Evolutionary conservation across 2,329 filamentous ascomycete genomes (phyloP).

Genomic region (Ceratocystis huliohia): DNA sequence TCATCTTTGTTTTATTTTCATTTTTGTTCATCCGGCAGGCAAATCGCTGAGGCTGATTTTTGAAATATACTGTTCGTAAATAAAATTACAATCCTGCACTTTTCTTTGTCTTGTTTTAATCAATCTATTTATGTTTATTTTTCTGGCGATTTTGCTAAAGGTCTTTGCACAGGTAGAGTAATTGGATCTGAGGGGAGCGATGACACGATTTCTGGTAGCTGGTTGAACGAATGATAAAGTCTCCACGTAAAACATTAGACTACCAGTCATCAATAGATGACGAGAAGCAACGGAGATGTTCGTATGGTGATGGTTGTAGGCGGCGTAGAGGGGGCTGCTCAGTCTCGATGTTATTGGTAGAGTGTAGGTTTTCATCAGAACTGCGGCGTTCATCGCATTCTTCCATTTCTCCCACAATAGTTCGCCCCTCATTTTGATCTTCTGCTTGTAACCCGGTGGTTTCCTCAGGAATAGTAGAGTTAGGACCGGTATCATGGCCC

Average conservation of each 20-base stretch:
- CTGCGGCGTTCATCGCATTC: background rate
- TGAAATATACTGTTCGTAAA: constrained; percentile 7
- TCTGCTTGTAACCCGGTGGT: background rate
- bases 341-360: background rate
- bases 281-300: background rate
- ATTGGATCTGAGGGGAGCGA: too few species aligned
- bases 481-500: background rate
- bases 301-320: background rate
- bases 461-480: background rate
- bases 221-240: too few species aligned
- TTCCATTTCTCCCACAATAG: background rate
- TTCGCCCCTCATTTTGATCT: background rate
- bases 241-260: background rate
- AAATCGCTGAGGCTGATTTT: background rate
- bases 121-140: background rate
- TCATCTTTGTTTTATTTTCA: constrained; percentile 4
- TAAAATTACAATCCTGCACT: background rate
- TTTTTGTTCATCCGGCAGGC: background rate
- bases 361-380: background rate
- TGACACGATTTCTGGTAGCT: too few species aligned
- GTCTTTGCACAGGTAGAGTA: too few species aligned
- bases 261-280: background rate
- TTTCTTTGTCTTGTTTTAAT: background rate
- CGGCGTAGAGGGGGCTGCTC: background rate
- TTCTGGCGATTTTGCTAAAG: background rate